Evolutionary conservation across 2,329 filamentous ascomycete species (phyloP), one percentile per base, ranked within the genome.

Genomic region (Penicillium crustosum): DNA sequence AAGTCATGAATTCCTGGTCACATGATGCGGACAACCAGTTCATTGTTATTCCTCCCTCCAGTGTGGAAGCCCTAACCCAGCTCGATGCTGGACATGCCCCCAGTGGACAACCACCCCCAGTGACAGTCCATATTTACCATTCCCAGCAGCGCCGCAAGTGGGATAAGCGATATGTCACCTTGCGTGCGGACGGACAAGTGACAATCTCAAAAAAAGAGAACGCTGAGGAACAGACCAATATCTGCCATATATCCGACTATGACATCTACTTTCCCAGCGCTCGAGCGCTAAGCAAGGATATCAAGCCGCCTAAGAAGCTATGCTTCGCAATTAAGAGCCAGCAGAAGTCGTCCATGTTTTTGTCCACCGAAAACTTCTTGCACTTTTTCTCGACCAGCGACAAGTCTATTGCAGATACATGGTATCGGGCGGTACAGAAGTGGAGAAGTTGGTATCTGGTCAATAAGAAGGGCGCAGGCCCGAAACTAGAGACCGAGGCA

Each of bases 371-470:
- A 51, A 93, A 93, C 65, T 97, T 91, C 70, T 89, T 96, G 3
- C 93, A 97, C 70, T 96, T 93, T 75, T 96, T 97, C 77, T 88
- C 86, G 58, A 91, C 89, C 2, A 90, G 91, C 44, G 90, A 97
- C 66, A 78, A 82, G 6, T 72, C 78, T 1, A 74, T 86, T 1
- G 90, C 90, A 0, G 81, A 83, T n/a, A 77, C 79, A 15, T 96
- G 93, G 76, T 87, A 89, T 68, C 79, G 83, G 17, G 82, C 83
- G 25, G 82, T 96, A 1, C 91, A 96, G 61, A 78, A 78, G 39
- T 97, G 93, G 93, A 85, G 93, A 58, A 95, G 90, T 73, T 96
- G 92, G 91, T 96, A 96, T 69, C 77, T 97, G 8, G 89, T 91
- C 43, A 87, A 90, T 65, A 86, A 86, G 60, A 83, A 88, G 69